Conservation (phyloP, 2,329 filamentous ascomycete species). For the Colletotrichum sp. region DNA sequence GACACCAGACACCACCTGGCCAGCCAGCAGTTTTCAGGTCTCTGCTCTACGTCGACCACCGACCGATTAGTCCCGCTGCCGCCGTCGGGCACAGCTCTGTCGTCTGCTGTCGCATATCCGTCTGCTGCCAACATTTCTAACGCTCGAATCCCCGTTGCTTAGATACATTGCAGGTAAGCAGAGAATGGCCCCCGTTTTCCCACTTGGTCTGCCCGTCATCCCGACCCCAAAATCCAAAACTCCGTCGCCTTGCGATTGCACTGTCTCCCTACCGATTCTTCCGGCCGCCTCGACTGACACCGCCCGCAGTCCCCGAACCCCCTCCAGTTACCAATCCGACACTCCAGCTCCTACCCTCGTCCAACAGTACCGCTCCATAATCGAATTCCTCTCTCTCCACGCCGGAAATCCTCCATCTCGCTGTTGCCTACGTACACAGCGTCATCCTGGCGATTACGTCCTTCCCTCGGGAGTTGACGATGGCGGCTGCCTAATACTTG, state of each 20-base stretch:
- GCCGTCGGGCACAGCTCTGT: not conserved
- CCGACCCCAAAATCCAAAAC: not conserved
- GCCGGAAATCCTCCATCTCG: not conserved
- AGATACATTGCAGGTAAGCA: not conserved
- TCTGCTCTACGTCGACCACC: not conserved
- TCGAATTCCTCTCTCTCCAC: not conserved
- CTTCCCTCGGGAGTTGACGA: slow-evolving; percentile 1
- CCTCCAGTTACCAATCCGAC: not conserved
- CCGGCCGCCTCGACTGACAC: slow-evolving; percentile 12
- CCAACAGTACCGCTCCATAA: not conserved
- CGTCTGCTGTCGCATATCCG: not conserved
- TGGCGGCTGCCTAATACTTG: slow-evolving; percentile 15
- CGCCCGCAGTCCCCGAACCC: slow-evolving; percentile 12
- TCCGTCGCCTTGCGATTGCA: not conserved
- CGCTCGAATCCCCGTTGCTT: not conserved
- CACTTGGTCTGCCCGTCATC: not conserved
- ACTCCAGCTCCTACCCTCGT: not conserved
- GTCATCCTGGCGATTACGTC: not conserved
- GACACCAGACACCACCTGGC: not conserved
- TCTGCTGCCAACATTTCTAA: not conserved
- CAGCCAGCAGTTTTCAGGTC: slow-evolving; percentile 2
- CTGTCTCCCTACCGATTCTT: slow-evolving; percentile 10
- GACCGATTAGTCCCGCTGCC: not conserved
- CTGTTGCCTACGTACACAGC: not conserved
- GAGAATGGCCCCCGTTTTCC: not conserved